These are phyloP conservation scores for Heliocybe sulcata DNA, from an alignment of 1,284 basidiomycete genomes.

Conservation along the genomic window DNA sequence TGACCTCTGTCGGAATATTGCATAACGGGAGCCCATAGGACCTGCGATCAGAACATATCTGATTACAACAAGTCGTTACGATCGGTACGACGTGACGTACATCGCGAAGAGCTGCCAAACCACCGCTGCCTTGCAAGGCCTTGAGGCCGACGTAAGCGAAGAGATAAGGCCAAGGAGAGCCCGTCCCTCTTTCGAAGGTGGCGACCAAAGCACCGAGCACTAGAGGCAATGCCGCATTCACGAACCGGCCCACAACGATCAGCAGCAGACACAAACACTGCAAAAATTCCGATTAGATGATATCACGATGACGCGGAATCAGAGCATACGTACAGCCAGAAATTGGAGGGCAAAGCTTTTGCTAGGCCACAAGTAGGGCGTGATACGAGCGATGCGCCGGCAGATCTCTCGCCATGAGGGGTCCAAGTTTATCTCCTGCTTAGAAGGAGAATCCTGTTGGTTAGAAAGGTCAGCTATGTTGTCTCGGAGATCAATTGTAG, in stretches of 20 bases:
- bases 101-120: slow-evolving; percentile 63
- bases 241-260: slow-evolving; percentile 65
- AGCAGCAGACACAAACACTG: slow-evolving; percentile 62
- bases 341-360: slow-evolving; percentile 60
- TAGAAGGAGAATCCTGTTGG: slow-evolving; percentile 26
- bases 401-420: slow-evolving; percentile 61
- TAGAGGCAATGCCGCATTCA: slow-evolving; percentile 71
- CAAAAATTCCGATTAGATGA: too few species aligned
- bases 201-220: slow-evolving; percentile 64
- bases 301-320: too few species aligned
- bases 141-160: slow-evolving; percentile 55
- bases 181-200: slow-evolving; percentile 42
- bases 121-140: slow-evolving; percentile 65
- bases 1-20: slow-evolving; percentile 72
- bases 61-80: neutral
- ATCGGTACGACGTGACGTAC: slow-evolving; percentile 27
- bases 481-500: neutral
- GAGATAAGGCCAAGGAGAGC: slow-evolving; percentile 57
- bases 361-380: slow-evolving; percentile 81
- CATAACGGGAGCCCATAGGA: slow-evolving; percentile 79
- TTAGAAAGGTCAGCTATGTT: slow-evolving; percentile 8
- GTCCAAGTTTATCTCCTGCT: slow-evolving; percentile 51
- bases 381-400: slow-evolving; percentile 51
- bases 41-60: slow-evolving; percentile 25
- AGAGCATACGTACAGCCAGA: slow-evolving; percentile 51